Evolutionary conservation across 2,329 filamentous ascomycete species (phyloP), one percentile per base, ranked within the genome.

Genomic region (Microcyclospora tardicrescens): DNA sequence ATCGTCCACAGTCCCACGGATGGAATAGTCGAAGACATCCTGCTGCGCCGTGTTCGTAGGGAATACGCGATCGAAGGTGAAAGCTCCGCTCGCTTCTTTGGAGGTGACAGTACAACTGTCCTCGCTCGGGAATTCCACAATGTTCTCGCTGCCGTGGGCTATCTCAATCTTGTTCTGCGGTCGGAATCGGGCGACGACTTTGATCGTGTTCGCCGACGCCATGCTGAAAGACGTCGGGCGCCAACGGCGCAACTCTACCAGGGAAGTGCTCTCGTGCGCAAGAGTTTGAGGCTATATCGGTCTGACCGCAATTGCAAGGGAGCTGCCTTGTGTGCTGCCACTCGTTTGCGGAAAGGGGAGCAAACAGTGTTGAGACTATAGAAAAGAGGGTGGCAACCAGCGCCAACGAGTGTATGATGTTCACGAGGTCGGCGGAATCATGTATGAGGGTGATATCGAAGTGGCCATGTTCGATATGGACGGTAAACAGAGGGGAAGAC

Each of bases 11-110:
- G 91, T 96, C 16, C 84, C 77, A 48, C 83, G 80, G 62, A 98
- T 96, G 32, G 91, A 96, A 68, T 91, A 98, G 64, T 96, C 84
- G 68, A 98, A 98, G 56, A 98, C 86, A 64, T 96, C 87, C 57
- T 76, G 71, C 65, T 98, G 91, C 56, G 77, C 77, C 56, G 84
- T 91, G 63, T 73, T 71, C 84, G 94, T 96, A 61, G 84, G 85
- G 68, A 98, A 98, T 50, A 98, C 85, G 46, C 89, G 83, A 63
- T 98, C 91, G 64, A 96, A 98, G 46, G 91, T 98, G 62, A 96
- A 98, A 43, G 85, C 85, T 50, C 80, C 69, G 37, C 46, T 51
- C 45, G 80, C 81, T 61, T 95, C 87, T 60, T 72, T 78, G 49
- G 85, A 93, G 81, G 93, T 81, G 61, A 96, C 69, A 41, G 68